Evolutionary conservation across 2,329 filamentous ascomycete species (phyloP).

Genomic region (Zarea fungicola): DNA sequence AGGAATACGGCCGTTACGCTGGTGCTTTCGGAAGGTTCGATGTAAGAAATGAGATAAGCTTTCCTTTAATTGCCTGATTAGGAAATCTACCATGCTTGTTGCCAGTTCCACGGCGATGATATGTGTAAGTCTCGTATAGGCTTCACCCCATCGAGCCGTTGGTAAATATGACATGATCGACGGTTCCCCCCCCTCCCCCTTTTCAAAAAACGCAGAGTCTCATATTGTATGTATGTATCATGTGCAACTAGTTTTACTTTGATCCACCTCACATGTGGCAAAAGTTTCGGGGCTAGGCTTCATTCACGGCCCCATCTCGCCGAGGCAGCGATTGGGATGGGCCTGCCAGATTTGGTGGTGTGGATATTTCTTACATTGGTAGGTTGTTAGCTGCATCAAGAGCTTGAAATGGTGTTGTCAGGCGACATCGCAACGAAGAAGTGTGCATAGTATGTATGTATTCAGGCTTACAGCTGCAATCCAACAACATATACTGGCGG

Average conservation of each 20-base stretch:
- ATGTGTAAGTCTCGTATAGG: too few relatives aligned
- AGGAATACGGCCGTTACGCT: too few relatives aligned
- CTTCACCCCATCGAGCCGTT: too few relatives aligned
- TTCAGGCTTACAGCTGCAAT: too few relatives aligned
- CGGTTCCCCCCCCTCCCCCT: not conserved
- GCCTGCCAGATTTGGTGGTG: not conserved
- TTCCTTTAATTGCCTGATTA: slow-evolving; percentile 1
- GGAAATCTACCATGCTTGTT: not conserved
- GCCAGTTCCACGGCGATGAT: too few relatives aligned
- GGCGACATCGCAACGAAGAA: too few relatives aligned
- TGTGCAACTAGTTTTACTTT: not conserved
- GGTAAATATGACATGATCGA: not conserved
- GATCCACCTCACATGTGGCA: not conserved
- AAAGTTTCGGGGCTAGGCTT: slow-evolving; percentile 1
- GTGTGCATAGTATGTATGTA: too few relatives aligned
- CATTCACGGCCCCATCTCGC: not conserved
- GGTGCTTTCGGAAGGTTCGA: too few relatives aligned
- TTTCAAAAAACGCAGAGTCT: not conserved
- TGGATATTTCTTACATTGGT: too few relatives aligned
- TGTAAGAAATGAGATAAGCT: too few relatives aligned
- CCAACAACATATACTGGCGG: too few relatives aligned
- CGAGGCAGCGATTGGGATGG: not conserved
- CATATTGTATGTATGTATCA: not conserved
- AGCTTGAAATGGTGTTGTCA: not conserved
- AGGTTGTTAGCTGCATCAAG: too few relatives aligned